Conservation (phyloP, 768 basidiomycete genomes). For the Boletus huronensis region DNA sequence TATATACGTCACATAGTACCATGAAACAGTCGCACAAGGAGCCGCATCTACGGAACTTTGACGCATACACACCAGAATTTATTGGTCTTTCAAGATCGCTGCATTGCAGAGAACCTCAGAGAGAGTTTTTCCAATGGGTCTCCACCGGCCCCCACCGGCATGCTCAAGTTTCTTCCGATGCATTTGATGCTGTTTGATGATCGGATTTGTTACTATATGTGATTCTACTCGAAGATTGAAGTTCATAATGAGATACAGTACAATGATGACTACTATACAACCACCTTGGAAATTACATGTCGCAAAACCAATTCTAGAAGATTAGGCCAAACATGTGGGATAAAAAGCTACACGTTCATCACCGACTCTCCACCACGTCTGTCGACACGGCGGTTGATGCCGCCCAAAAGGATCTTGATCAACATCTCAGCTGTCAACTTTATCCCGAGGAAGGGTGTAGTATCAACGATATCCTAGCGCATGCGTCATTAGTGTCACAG, state of each 20-base stretch:
- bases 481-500: background rate
- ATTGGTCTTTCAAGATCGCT: background rate
- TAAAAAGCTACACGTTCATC: slow-evolving; percentile 8
- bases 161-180: background rate
- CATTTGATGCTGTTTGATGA: background rate
- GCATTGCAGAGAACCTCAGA: background rate
- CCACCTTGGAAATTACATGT: background rate
- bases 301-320: background rate
- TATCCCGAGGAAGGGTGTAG: slow-evolving; percentile 49
- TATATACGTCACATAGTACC: slow-evolving; percentile 1
- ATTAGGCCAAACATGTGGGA: background rate
- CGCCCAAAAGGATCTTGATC: slow-evolving; percentile 63
- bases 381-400: slow-evolving; percentile 57
- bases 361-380: slow-evolving; percentile 25
- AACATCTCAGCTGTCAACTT: slow-evolving; percentile 45
- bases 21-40: background rate
- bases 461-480: slow-evolving; percentile 68
- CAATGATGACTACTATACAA: background rate
- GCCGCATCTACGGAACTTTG: background rate
- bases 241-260: background rate
- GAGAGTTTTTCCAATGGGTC: background rate
- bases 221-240: background rate
- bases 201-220: too few relatives aligned
- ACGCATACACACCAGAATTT: background rate
- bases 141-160: background rate